Base-by-base conservation (phyloP, 148 eudicot species). In the Bassia scoparia region DNA sequence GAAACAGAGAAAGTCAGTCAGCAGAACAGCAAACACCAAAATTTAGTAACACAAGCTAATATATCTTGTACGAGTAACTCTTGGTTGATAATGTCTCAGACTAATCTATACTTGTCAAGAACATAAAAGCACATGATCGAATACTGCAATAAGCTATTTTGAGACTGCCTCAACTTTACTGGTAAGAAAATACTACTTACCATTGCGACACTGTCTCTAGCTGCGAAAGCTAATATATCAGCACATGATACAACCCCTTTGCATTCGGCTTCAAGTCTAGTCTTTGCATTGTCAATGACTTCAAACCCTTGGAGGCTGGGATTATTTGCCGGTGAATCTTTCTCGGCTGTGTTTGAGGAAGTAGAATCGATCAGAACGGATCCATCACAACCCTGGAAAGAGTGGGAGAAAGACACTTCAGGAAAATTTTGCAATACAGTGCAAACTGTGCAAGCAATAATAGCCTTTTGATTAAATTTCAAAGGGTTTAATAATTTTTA, bases 291-390 rank as follows among this genome's bases (percentile, higher is more conserved):
- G 74, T 92, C 97, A 33, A 92, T 87, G 74, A 89, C 82, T 63
- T 89, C 87, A 41, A 89, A 92, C 21, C 97, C 97, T 72, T 89
- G 81, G 18, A 92, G 89, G 68, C 92, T 89, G 0, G 86, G 87
- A 34, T 73, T 83, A 77, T 92, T 92, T 7, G 86, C 75, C 1
- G 89, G 87, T 14, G 92, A 71, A 72, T 89, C 96, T 69, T 92
- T 92, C 85, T 92, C 97, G 0, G 97, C 95, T 3, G 53, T 78
- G 83, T 80, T 89, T 55, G 87, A 70, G n/a, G 85, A 60, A 23
- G 89, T 89, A 1, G 97, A 88, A 69, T 92, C 89, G 30, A 92
- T 85, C 17, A 92, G 89, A 68, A 92, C 88, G 0, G 97, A 92
- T 17, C 77, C 97, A 83, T 92, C 97, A 73, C 97, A 92, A 34